Conservation (phyloP, 495 filamentous ascomycete species). For the Podospora pseudoanserina region DNA sequence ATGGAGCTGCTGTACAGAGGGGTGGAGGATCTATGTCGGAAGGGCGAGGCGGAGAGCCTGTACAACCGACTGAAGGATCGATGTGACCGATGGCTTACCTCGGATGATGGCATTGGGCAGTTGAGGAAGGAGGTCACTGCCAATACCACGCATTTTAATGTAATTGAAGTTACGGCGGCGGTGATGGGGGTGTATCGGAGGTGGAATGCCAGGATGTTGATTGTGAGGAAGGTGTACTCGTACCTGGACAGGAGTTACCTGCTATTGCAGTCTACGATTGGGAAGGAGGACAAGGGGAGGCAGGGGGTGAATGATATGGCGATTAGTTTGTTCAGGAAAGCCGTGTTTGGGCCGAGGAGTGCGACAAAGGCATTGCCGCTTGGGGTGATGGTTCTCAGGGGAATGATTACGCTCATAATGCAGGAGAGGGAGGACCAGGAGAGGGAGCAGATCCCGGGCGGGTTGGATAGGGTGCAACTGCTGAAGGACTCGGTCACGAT, state of each 20-base stretch:
- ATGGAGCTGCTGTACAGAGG: slow-evolving; percentile 86
- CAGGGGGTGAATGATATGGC: slow-evolving; percentile 55
- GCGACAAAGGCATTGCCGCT: slow-evolving; percentile 33
- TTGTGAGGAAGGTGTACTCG: slow-evolving; percentile 80
- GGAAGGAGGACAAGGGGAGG: slow-evolving; percentile 38
- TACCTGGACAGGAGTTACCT: slow-evolving; percentile 90
- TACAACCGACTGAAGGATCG: slow-evolving; percentile 57
- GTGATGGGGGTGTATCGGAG: slow-evolving; percentile 68
- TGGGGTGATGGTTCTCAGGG: slow-evolving; percentile 57
- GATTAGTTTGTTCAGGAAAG: slow-evolving; percentile 56
- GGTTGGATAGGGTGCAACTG: slow-evolving; percentile 47
- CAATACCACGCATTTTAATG: slow-evolving; percentile 32
- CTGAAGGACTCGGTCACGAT: slow-evolving; percentile 72
- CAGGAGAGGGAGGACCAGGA: slow-evolving; percentile 59
- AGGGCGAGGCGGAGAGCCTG: slow-evolving; percentile 63
- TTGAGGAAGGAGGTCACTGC: slow-evolving; percentile 34
- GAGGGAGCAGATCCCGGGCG: slow-evolving; percentile 15
- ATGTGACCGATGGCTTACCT: slow-evolving; percentile 60
- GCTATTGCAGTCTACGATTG: slow-evolving; percentile 33
- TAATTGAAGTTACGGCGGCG: slow-evolving; percentile 57
- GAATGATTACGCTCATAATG: slow-evolving; percentile 71
- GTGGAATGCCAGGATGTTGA: slow-evolving; percentile 76
- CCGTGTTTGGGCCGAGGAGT: slow-evolving; percentile 45
- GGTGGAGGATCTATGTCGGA: slow-evolving; percentile 83
- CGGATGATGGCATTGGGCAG: slow-evolving; percentile 48